Evolutionary conservation across 1,139 yeast genomes (phyloP), one percentile per base, ranked within the genome.

Genomic region (Hemisphaericaspora subhashii): DNA sequence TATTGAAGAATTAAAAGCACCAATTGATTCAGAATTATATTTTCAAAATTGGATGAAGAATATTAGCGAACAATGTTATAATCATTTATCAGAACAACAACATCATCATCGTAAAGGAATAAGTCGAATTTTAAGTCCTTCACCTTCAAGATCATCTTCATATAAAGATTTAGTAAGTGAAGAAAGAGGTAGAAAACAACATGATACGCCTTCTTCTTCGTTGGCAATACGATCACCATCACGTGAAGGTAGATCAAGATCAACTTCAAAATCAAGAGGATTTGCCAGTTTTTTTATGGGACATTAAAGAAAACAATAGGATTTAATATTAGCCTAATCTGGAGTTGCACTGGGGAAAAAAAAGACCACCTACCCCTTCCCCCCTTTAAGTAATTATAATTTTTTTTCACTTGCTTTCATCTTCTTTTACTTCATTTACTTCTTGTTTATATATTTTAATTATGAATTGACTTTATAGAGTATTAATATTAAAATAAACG

Each of bases 11-110:
- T 49, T 64, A 21, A 33, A 41, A 3, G 38, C 45, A 5, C 66
- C 68, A 11, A 53, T 68, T 11, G 63, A 59, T 25, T 51, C 58
- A 3, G 59, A 54, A 21, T 41, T 50, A n/a, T 67, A 66, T 42
- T 68, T 68, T 45, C 54, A 53, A 31, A 51, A 64, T 38, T 58
- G 64, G 64, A 43, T 67, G 10, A 52, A 50, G 27, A 45, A 49
- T 20, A 52, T 61, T 10, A 66, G 57, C 50, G 9, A 38, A 47
- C 6, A 48, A 51, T 12, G 11, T 4, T 9, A n/a, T n/a, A 51
- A 55, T 9, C 53, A 45, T 31, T 25, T n/a, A n/a, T n/a, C n/a
- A n/a, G n/a, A n/a, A n/a, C n/a, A n/a, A n/a, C n/a, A n/a, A n/a
- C n/a, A n/a, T n/a, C n/a, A n/a, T n/a, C n/a, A n/a, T n/a, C n/a